Percentiles rank a stretch among this genome's conserved stretches.
Conservation (phyloP, 345 rosid species). For the Boechera retrofracta region DNA sequence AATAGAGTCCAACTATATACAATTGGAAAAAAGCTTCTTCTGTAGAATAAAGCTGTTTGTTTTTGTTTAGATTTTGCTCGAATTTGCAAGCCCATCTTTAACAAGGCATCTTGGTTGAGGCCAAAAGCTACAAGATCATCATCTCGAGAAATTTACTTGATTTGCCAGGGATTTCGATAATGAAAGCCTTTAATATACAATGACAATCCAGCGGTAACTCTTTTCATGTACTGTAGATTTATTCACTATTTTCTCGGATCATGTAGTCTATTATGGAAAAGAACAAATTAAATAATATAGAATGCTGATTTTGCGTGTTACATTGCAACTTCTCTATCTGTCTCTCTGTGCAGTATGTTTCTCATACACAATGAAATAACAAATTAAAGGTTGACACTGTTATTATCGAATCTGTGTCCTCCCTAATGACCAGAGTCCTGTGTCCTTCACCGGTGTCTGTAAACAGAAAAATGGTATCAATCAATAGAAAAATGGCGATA, state of each 20-base stretch:
- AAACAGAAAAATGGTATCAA: background rate
- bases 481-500: background rate
- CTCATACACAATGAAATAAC: slow-evolving; percentile 9
- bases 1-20: background rate
- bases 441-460: slow-evolving; percentile 89
- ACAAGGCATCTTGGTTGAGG: slow-evolving; percentile 87
- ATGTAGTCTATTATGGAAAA: slow-evolving; percentile 21
- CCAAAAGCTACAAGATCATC: slow-evolving; percentile 96
- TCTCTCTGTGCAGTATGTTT: slow-evolving; percentile 29
- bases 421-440: slow-evolving; percentile 95
- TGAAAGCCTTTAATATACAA: slow-evolving; percentile 27
- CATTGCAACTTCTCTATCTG: slow-evolving; percentile 24
- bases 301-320: slow-evolving; percentile 36
- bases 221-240: background rate
- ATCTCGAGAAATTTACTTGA: slow-evolving; percentile 90
- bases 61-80: slow-evolving; percentile 61
- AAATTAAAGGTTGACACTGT: background rate
- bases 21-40: background rate
- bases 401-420: slow-evolving; percentile 79
- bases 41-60: slow-evolving; percentile 1
- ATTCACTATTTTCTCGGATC: slow-evolving; percentile 1
- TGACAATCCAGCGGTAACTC: slow-evolving; percentile 11
- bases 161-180: slow-evolving; percentile 67
- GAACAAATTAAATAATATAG: background rate
- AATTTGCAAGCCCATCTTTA: slow-evolving; percentile 80